Base-by-base conservation (phyloP, 352 stramenopile genomes). In the Globisporangium rhizosaccharum region DNA sequence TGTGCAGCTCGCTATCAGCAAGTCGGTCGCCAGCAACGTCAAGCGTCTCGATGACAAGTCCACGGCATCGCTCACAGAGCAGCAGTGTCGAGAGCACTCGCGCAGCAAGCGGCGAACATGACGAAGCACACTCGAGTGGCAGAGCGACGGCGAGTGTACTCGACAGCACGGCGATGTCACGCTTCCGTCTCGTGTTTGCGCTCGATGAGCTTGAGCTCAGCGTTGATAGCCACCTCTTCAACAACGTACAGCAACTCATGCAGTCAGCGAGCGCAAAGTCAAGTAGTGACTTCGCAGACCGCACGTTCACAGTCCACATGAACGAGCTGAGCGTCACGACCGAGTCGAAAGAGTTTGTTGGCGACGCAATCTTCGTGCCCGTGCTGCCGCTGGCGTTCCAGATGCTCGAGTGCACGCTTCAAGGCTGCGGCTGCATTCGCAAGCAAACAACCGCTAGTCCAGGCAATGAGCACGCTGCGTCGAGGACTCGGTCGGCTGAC, bases 371-470 rank as follows among this genome's bases (percentile, higher is more conserved):
- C 18, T 89, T 89, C 55, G 79, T 87, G 12, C 77, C 79, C 25
- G 72, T 79, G 45, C 62, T 89, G 23, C 79, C 79, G 0, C 56
- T 89, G 0, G 77, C 77, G 14, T 87, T 87, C 51, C 79, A 89
- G 50, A 87, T 89, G 73, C 79, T 87, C 12, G 77, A 89, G 56
- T 89, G 79, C 30, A 75, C 72, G 39, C 67, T 89, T 20, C 70
- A 80, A 51, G 73, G 78, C 57, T 89, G 79, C 45, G 71, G 65
- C 2, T 89, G 79, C 39, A 59, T 76, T 47, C 54, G 67, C 30
- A 53, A 56, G 33, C 33, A 39, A 14, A n/a, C 37, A 2, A 67
- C 52, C 17, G 36, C 45, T 15, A 66, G n/a, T 1, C 6, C 18
- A 23, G 48, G 9, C 14, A 50, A 25, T 18, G 18, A 28, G 7